Evolutionary conservation across 768 basidiomycete genomes (phyloP), one percentile per base, ranked within the genome.

Genomic region (Rhodosporidiobolus odoratus): DNA sequence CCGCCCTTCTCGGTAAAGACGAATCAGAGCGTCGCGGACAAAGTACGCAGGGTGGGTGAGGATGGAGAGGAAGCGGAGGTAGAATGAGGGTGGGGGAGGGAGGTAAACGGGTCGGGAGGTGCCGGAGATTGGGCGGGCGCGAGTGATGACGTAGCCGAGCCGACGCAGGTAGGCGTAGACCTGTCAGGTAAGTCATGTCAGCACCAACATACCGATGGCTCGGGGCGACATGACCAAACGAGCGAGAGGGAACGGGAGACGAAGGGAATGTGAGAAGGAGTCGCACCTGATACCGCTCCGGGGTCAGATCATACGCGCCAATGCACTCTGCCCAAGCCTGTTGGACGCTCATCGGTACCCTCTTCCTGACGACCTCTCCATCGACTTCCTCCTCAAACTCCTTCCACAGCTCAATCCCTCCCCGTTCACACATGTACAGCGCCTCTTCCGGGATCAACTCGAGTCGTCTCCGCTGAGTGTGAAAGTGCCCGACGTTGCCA

Each of bases 381-480:
- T n/a, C n/a, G 34, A 32, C 58, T 32, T 41, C 53, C 23, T 32
- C 60, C 17, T 34, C 64, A 10, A 3, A 37, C 70, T 85, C 82
- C 76, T 87, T 88, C 85, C 88, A 92, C 76, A 92, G 92, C 71
- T 90, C 89, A 71, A 97, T 81, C 3, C 89, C 84, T 0, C 96
- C 95, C 52, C 94, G 83, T 80, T 98, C 96, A 54, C 95, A 84
- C 40, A 98, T 85, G 82, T 97, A 98, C 25, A 99, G 83, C 0
- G 91, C 86, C 81, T 99, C 96, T 81, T 99, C 96, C 0, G 96
- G 96, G 3, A 99, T 83, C 0, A 99, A 83, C 77, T 97, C 92
- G 25, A 91, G 81, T 35, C 87, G 82, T 78, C 88, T 91, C 21
- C 34, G 76, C 68, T n/a, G 76, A 62, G 62, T 53, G 58, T 72